phyloP scores from a whole-genome alignment of 202 grass and related monocot genomes.

The Dendrocalamus latiflorus region DNA sequence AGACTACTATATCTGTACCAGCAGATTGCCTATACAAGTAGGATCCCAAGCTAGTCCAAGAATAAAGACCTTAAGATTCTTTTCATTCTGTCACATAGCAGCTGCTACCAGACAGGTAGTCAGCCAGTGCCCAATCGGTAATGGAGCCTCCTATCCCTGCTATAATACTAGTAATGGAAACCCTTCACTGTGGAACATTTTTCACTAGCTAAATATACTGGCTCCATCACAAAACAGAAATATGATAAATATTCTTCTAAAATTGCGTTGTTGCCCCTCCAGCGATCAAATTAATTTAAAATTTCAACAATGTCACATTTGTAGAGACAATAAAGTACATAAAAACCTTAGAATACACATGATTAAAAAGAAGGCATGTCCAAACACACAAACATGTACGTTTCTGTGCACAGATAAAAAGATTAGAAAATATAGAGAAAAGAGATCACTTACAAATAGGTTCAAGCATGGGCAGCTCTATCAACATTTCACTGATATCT shows the following conservation, averaged over 20 bases:
- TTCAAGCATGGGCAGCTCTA: conserved; percentile 62
- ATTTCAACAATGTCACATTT: background rate
- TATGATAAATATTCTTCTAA: background rate
- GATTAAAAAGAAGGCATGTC: background rate
- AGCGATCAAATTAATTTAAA: background rate
- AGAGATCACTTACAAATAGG: conserved; percentile 59
- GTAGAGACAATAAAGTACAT: background rate
- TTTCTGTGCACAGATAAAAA: background rate
- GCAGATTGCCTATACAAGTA: background rate
- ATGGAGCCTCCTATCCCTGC: background rate
- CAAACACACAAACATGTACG: background rate
- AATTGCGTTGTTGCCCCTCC: background rate
- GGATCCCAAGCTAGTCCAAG: background rate
- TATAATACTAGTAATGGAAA: background rate
- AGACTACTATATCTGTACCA: background rate
- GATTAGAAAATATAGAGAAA: background rate
- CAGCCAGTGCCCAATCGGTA: background rate
- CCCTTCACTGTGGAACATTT: background rate
- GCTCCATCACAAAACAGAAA: background rate
- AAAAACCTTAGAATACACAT: conserved; percentile 11
- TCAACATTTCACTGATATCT: conserved; percentile 50
- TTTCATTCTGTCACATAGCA: background rate
- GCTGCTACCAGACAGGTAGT: background rate
- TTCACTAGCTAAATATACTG: background rate
- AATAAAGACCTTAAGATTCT: background rate